Conservation (phyloP, 768 basidiomycete genomes). For the Mycena epipterygia region DNA sequence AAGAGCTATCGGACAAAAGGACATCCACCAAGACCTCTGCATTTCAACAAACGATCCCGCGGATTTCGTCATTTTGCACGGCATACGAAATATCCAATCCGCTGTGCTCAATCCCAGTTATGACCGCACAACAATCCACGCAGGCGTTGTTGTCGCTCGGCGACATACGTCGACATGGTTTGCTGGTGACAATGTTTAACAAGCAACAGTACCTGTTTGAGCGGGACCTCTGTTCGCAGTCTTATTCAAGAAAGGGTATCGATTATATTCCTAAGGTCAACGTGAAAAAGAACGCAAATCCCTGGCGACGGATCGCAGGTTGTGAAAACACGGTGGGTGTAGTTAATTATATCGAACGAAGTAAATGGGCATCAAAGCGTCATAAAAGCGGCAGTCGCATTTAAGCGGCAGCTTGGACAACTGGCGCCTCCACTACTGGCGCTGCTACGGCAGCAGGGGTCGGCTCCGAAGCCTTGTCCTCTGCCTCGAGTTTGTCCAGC, state of each 20-base stretch:
- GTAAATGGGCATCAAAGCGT: conserved; percentile 16
- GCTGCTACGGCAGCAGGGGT: conserved; percentile 19
- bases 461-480: conserved; percentile 43
- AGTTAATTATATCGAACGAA: conserved; percentile 23
- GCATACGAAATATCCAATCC: conserved; percentile 56
- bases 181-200: background rate
- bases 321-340: too few species aligned
- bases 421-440: conserved; percentile 4
- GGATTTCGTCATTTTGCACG: conserved; percentile 73
- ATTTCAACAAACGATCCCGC: conserved; percentile 60
- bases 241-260: too few species aligned
- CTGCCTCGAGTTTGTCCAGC: conserved; percentile 65
- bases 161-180: conserved; percentile 54
- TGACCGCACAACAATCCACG: conserved; percentile 65
- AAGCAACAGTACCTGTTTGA: too few species aligned
- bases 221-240: too few species aligned
- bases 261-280: too few species aligned
- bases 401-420: background rate
- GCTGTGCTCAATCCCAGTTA: conserved; percentile 64
- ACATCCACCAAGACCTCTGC: conserved; percentile 47
- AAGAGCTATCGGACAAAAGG: conserved; percentile 57
- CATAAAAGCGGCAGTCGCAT: background rate
- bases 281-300: too few species aligned
- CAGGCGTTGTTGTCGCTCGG: conserved; percentile 58
- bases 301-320: too few species aligned